Base-by-base conservation (phyloP, 164 flowering plant genomes). In the Berberis vulgaris region DNA sequence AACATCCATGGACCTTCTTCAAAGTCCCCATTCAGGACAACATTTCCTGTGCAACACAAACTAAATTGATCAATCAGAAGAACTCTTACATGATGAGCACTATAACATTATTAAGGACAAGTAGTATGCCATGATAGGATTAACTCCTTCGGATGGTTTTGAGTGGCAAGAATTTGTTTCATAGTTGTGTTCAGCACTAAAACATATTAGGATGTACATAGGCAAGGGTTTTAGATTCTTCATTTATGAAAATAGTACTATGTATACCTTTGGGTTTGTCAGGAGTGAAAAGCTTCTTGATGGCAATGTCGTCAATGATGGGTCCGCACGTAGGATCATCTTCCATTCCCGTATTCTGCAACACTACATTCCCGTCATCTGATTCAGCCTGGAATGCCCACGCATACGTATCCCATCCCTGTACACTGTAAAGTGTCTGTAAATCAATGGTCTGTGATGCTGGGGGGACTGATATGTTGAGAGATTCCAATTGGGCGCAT, bases 321-420 rank as follows among this genome's bases (percentile, higher is more conserved):
- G 99, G 99, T 46, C 99, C 99, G 69, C 99, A 94, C 3, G 91
- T 82, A 59, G 97, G 99, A 70, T 94, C 97, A 42, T 94, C 96
- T 72, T 91, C 96, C 95, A 89, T 89, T 59, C 99, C 97, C 0
- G 93, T 80, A 72, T 94, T 94, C 62, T 67, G 74, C 57, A 94
- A 84, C 60, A 71, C 79, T 57, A 94, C 66, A 12, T 10, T 59
- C 39, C 61, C 83, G 10, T 74, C 71, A 2, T 80, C 89, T 3
- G 77, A 76, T 49, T 82, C 78, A 2, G 91, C 93, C 62, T 73
- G 77, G 64, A 91, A 91, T 3, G 91, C 96, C 81, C 75, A 73
- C 12, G 96, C 85, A 73, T 94, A 94, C 0, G 89, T 74, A 81
- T 94, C 95, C 95, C 96, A 94, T 6, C 97, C 99, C 68, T 86